Percentiles rank a stretch among this genome's conserved stretches.
Conservation (phyloP, 2,329 filamentous ascomycete genomes). For the Dryadomyces quercivorus region DNA sequence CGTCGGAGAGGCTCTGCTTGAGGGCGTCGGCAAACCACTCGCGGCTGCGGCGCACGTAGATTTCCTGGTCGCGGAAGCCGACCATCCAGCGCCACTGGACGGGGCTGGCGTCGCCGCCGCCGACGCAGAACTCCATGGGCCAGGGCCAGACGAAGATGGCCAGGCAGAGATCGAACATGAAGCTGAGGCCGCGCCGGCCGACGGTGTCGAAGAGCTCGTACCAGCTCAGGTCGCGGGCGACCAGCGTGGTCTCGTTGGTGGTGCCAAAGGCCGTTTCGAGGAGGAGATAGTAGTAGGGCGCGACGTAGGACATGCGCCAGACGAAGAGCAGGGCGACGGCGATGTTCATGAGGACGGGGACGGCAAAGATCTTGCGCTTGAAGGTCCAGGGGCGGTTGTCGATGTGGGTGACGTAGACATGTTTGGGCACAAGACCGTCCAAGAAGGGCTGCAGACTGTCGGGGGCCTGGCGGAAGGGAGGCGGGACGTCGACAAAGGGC, state of each 20-base stretch:
- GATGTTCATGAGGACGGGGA: slow-evolving; percentile 68
- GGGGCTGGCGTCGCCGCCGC: slow-evolving; percentile 45
- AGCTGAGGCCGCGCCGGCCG: slow-evolving; percentile 45
- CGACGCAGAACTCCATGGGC: slow-evolving; percentile 61
- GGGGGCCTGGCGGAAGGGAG: slow-evolving; percentile 58
- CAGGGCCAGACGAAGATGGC: slow-evolving; percentile 58
- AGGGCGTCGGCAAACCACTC: slow-evolving; percentile 44
- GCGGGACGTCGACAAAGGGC: slow-evolving; percentile 25
- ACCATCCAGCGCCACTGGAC: slow-evolving; percentile 59
- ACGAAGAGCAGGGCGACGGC: slow-evolving; percentile 50
- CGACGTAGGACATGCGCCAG: slow-evolving; percentile 55
- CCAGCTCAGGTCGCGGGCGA: slow-evolving; percentile 44
- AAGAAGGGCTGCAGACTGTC: slow-evolving; percentile 53
- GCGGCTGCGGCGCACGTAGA: slow-evolving; percentile 68
- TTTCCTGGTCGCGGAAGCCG: slow-evolving; percentile 68
- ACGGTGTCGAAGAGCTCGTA: slow-evolving; percentile 44
- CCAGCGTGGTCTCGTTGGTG: slow-evolving; percentile 53
- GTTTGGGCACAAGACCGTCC: slow-evolving; percentile 48
- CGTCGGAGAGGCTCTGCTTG: background rate
- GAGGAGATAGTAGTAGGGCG: slow-evolving; percentile 62
- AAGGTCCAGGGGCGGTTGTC: slow-evolving; percentile 57
- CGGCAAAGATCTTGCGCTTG: slow-evolving; percentile 73
- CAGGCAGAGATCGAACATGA: slow-evolving; percentile 64
- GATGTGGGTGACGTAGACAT: slow-evolving; percentile 77
- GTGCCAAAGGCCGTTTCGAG: slow-evolving; percentile 53